A percentile compares a stretch with the other conserved stretches of the same genome.
Conservation (phyloP, 148 eudicot species). For the Fagopyrum homotropicum region DNA sequence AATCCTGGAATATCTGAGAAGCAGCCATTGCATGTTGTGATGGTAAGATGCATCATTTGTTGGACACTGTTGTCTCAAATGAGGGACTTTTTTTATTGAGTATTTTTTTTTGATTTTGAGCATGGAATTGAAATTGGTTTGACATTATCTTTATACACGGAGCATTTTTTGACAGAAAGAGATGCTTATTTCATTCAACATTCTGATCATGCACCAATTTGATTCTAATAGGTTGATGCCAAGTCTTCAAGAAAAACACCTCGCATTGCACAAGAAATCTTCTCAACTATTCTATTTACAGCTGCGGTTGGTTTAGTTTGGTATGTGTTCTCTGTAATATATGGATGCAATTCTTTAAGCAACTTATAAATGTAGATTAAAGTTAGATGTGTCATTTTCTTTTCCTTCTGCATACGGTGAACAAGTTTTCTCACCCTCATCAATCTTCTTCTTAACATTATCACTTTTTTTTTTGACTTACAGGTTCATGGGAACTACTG, state of each 20-base stretch:
- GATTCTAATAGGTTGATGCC: constrained; percentile 61
- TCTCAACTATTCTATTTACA: constrained; percentile 67
- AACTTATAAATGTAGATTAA: neutral
- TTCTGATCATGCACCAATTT: constrained; percentile 8
- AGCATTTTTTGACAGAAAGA: neutral
- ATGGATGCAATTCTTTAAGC: neutral
- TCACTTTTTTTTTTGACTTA: constrained; percentile 11
- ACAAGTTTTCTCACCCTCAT: neutral
- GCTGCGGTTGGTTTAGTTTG: constrained; percentile 70
- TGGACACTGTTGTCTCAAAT: constrained; percentile 4
- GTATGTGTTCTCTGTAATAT: constrained; percentile 39
- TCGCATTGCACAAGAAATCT: constrained; percentile 68
- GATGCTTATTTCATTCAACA: neutral
- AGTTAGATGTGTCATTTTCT: constrained; percentile 4
- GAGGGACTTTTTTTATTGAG: neutral
- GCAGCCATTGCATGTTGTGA: constrained; percentile 96
- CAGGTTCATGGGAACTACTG: constrained; percentile 85
- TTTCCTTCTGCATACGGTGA: neutral
- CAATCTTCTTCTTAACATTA: neutral
- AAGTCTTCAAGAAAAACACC: constrained; percentile 60
- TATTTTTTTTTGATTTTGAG: neutral
- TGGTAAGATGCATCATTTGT: constrained; percentile 49
- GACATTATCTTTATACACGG: neutral
- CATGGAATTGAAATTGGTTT: neutral
- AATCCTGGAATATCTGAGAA: constrained; percentile 87